Percentiles rank a stretch among this genome's conserved stretches.
Conservation (phyloP, 2,329 filamentous ascomycete species). For the Whalleya microplaca region DNA sequence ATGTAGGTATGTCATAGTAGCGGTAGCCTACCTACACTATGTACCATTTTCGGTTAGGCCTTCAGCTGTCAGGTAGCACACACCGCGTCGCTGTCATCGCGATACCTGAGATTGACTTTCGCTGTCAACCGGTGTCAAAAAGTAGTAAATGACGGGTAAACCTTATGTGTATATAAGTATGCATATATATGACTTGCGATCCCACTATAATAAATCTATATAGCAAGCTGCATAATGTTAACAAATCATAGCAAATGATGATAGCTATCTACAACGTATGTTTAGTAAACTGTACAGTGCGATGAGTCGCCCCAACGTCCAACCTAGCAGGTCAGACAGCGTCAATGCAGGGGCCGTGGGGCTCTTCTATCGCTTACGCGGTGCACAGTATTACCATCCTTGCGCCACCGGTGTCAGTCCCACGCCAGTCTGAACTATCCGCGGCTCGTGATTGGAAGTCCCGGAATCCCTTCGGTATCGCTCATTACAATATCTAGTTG, state of each 20-base stretch:
- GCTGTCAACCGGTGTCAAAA: too few species aligned
- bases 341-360: constrained; percentile 25
- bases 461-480: neutral
- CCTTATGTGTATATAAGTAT: too few species aligned
- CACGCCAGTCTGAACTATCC: neutral
- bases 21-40: neutral
- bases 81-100: neutral
- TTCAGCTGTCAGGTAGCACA: neutral
- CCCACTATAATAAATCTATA: too few species aligned
- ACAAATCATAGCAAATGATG: neutral
- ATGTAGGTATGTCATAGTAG: neutral
- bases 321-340: neutral
- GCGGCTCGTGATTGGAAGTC: neutral
- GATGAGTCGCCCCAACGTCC: neutral
- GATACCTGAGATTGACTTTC: too few species aligned
- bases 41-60: neutral
- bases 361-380: constrained; percentile 1
- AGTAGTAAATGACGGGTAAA: too few species aligned
- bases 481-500: neutral
- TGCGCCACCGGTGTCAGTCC: neutral
- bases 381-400: too few species aligned
- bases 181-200: too few species aligned
- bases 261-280: too few species aligned
- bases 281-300: neutral
- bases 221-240: neutral